Percentiles rank a stretch among this genome's conserved stretches.
phyloP scores from a whole-genome alignment of 2,329 filamentous ascomycete genomes.

The Ceratocystis alfenasii region DNA sequence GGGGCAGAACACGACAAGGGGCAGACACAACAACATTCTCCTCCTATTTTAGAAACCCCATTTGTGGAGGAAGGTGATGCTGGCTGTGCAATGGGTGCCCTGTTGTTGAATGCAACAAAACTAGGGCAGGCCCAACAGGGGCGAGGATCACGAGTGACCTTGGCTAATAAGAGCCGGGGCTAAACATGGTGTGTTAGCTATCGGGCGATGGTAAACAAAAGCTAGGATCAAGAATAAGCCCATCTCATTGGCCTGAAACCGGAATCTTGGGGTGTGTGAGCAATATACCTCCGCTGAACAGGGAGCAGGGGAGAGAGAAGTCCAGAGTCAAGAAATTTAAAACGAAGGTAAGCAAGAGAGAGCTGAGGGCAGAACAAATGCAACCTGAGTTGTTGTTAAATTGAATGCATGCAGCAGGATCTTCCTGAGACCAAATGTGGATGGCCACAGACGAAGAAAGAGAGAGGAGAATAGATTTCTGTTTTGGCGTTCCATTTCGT shows the following conservation, averaged over 20 bases:
- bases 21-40: not conserved
- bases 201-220: not conserved
- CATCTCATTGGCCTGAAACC: conserved; percentile 1
- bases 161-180: not conserved
- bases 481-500: not conserved
- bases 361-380: not conserved
- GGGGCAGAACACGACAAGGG: not conserved
- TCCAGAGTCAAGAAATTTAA: not conserved
- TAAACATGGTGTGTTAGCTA: not conserved
- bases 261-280: not conserved
- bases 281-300: not conserved
- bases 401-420: conserved; percentile 8
- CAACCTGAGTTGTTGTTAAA: not conserved
- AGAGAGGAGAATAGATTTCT: not conserved
- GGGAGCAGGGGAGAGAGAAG: not conserved
- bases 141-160: not conserved
- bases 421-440: not conserved
- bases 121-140: not conserved
- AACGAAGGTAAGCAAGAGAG: not conserved
- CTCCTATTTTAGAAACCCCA: not conserved
- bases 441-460: not conserved
- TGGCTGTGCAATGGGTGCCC: not conserved
- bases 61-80: not conserved
- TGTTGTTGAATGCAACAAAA: not conserved
- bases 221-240: not conserved